Conservation (phyloP, 2,329 filamentous ascomycete species). For the Penicillium fuscoglaucum region DNA sequence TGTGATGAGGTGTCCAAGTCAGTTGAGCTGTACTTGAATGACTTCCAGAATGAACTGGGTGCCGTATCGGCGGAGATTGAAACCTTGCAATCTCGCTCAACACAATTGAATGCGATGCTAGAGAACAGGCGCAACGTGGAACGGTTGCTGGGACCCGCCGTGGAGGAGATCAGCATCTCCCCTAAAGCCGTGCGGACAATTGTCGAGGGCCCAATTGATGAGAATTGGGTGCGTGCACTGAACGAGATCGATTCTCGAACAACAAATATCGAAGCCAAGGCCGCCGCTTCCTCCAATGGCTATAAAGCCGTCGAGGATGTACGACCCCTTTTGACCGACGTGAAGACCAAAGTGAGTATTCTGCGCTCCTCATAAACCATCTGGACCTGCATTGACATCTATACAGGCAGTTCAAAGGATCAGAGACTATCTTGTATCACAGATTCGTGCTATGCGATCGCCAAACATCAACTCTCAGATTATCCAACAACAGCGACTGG, state of each 20-base stretch:
- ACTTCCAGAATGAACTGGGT: constrained; percentile 90
- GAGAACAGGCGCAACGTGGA: constrained; percentile 90
- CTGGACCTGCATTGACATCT: constrained; percentile 12
- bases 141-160: constrained; percentile 78
- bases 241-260: constrained; percentile 80
- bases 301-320: constrained; percentile 81
- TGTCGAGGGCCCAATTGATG: constrained; percentile 83
- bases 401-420: constrained; percentile 82
- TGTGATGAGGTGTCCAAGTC: constrained; percentile 93
- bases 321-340: constrained; percentile 77
- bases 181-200: constrained; percentile 82
- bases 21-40: constrained; percentile 87
- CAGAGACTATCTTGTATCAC: constrained; percentile 87
- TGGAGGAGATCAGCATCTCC: constrained; percentile 88
- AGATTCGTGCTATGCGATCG: constrained; percentile 90
- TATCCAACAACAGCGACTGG: constrained; percentile 88
- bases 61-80: constrained; percentile 94
- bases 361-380: background rate
- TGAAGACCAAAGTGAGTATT: constrained; percentile 70
- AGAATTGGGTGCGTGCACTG: constrained; percentile 79
- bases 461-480: constrained; percentile 97
- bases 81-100: constrained; percentile 81
- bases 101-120: constrained; percentile 76
- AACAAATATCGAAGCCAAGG: constrained; percentile 67
- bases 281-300: constrained; percentile 59